A percentile compares a stretch with the other conserved stretches of the same genome.
phyloP scores from a whole-genome alignment of 768 basidiomycete genomes.

The Pholiota conissans region DNA sequence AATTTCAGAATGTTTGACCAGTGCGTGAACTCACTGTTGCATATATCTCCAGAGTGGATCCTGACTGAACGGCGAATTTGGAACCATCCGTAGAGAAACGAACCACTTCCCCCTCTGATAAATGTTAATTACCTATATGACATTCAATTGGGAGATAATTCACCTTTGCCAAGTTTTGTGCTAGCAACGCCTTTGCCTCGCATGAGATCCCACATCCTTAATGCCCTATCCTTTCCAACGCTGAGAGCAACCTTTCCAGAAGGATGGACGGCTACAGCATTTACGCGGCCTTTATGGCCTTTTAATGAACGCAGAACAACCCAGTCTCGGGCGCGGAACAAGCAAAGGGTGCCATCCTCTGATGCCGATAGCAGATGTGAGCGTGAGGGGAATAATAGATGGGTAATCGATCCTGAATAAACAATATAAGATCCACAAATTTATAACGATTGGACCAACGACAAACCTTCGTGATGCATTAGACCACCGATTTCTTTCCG shows the following conservation, averaged over 20 bases:
- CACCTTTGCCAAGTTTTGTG: conserved; percentile 87
- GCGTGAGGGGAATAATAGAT: conserved; percentile 81
- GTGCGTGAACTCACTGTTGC: conserved; percentile 51
- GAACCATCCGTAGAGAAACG: conserved; percentile 82
- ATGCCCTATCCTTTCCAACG: conserved; percentile 84
- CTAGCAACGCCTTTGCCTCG: conserved; percentile 88
- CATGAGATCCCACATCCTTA: conserved; percentile 99
- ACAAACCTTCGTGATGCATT: conserved; percentile 90
- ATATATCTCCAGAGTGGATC: conserved; percentile 79
- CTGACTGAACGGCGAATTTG: conserved; percentile 78
- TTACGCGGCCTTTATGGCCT: conserved; percentile 93
- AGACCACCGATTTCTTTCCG: conserved; percentile 93
- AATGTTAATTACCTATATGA: not conserved
- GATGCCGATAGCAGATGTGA: conserved; percentile 91
- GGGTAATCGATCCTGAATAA: conserved; percentile 82
- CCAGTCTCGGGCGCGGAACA: conserved; percentile 96
- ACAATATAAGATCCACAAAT: not conserved
- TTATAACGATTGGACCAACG: not conserved
- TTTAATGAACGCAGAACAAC: conserved; percentile 81
- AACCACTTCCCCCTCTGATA: conserved; percentile 87
- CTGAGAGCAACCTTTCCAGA: conserved; percentile 89
- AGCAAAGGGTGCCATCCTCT: conserved; percentile 86
- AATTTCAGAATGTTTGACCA: not conserved
- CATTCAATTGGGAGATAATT: conserved; percentile 14
- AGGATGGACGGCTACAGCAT: conserved; percentile 88